phyloP scores from a whole-genome alignment of 2,329 filamentous ascomycete genomes.

The Exophiala mesophila region DNA sequence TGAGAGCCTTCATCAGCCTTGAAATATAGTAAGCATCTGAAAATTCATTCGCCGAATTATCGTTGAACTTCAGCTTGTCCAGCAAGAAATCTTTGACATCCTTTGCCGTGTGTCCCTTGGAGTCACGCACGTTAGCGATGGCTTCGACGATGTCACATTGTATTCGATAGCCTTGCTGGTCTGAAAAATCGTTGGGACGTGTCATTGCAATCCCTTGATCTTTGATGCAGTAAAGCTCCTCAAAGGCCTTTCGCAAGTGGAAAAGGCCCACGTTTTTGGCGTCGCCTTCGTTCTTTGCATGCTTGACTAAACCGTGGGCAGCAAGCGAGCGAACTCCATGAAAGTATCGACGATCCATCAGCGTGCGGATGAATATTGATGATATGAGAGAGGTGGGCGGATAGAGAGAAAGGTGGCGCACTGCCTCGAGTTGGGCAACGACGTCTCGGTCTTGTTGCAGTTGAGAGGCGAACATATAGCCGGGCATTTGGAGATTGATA shows the following conservation, averaged over 20 bases:
- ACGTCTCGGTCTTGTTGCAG: constrained; percentile 96
- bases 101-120: constrained; percentile 69
- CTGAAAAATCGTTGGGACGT: constrained; percentile 82
- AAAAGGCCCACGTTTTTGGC: constrained; percentile 72
- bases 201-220: constrained; percentile 64
- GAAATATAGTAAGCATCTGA: constrained; percentile 89
- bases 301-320: constrained; percentile 69
- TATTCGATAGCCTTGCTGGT: constrained; percentile 78
- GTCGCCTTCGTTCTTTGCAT: constrained; percentile 58
- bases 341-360: constrained; percentile 90
- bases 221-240: constrained; percentile 79
- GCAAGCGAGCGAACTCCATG: constrained; percentile 87
- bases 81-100: constrained; percentile 78
- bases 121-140: constrained; percentile 71
- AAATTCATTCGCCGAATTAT: constrained; percentile 83
- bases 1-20: constrained; percentile 64
- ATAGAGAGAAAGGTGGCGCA: constrained; percentile 67
- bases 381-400: constrained; percentile 75
- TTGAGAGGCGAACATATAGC: constrained; percentile 98
- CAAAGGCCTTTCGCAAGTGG: constrained; percentile 80
- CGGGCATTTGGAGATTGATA: constrained; percentile 74
- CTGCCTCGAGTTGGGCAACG: constrained; percentile 71
- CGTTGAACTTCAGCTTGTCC: constrained; percentile 86
- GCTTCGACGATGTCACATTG: constrained; percentile 78
- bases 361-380: constrained; percentile 79